These are phyloP conservation scores for Leptographium galeiforme DNA, from an alignment of 2,329 filamentous ascomycete genomes.

Conservation along the genomic window DNA sequence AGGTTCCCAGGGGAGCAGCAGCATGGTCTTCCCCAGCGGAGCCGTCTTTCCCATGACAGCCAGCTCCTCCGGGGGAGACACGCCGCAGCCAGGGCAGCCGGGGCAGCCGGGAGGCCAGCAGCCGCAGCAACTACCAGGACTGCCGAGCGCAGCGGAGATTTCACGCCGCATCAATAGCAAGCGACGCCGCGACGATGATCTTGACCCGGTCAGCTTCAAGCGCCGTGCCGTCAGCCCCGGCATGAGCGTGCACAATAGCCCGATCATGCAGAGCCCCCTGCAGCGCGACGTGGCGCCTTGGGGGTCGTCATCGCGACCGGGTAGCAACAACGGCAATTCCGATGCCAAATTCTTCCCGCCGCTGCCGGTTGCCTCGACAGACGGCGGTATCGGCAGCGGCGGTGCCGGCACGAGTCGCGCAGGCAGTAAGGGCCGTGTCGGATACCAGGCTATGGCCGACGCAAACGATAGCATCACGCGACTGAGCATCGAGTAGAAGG, in stretches of 20 bases:
- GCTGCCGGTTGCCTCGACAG: not conserved
- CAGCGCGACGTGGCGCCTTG: conserved; percentile 58
- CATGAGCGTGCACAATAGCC: conserved; percentile 82
- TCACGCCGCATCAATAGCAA: conserved; percentile 68
- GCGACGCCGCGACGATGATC: conserved; percentile 68
- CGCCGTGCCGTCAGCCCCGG: conserved; percentile 82
- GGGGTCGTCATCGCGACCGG: conserved; percentile 47
- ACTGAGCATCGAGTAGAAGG: conserved; percentile 75
- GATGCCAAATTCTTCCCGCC: conserved; percentile 12
- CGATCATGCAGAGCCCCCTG: conserved; percentile 71
- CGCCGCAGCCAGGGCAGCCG: conserved; percentile 21
- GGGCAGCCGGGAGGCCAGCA: conserved; percentile 12
- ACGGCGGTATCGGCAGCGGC: conserved; percentile 13
- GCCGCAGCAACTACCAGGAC: conserved; percentile 19
- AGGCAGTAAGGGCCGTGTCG: conserved; percentile 48
- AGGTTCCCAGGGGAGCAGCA: conserved; percentile 3
- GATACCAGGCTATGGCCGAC: conserved; percentile 86
- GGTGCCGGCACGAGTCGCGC: conserved; percentile 25
- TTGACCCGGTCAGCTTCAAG: conserved; percentile 81
- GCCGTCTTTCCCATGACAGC: conserved; percentile 16
- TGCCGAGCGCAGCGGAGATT: conserved; percentile 58
- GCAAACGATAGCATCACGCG: conserved; percentile 94
- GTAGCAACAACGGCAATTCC: conserved; percentile 24
- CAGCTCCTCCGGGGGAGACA: conserved; percentile 22
- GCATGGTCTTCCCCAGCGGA: conserved; percentile 14